Base-by-base conservation (phyloP, 108 stramenopile genomes). In the Ochromonas danica region DNA sequence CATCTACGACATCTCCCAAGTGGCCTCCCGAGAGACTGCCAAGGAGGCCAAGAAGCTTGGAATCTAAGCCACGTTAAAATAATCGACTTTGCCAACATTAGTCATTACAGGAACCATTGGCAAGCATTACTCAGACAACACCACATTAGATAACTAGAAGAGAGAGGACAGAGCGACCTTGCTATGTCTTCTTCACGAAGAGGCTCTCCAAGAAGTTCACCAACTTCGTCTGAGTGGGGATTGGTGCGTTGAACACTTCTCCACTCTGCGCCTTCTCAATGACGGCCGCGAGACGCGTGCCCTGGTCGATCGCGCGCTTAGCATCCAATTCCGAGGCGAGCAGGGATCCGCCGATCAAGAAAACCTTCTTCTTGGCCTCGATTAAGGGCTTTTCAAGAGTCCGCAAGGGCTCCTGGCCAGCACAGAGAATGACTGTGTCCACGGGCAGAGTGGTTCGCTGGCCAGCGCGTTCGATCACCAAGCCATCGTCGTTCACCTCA, bases 251-350 rank as follows among this genome's bases (percentile, higher is more conserved):
- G 61, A 82, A 87, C 10, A 86, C 87, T 22, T 86, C 42, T 30
- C 87, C 87, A 27, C 83, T 57, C 45, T 79, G 43, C 0, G 87
- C 85, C 14, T 71, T 78, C 61, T 88, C 87, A 0, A 88, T 71
- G 36, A 25, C 42, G 1, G 87, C 87, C 36, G 97, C 97, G 33
- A 98, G 87, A 70, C 97, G 85, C 22, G 92, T 95, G 40, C 95
- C 97, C 93, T 97, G 96, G 81, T 98, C 97, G 81, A 98, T 97
- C 30, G 97, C 97, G 41, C 95, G 86, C 82, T 98, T 98, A 27
- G 97, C 97, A 83, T 98, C 97, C 35, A 97, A 83, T 80, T 98
- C 97, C 1, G 91, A 91, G 14, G 97, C 97, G 81, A 90, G 77
- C 74, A 90, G 93, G 6, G 96, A 92, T 61, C 96, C 96, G 30